Base-by-base conservation (phyloP, 2,329 filamentous ascomycete genomes). In the Zasmidium citrigriseum region DNA sequence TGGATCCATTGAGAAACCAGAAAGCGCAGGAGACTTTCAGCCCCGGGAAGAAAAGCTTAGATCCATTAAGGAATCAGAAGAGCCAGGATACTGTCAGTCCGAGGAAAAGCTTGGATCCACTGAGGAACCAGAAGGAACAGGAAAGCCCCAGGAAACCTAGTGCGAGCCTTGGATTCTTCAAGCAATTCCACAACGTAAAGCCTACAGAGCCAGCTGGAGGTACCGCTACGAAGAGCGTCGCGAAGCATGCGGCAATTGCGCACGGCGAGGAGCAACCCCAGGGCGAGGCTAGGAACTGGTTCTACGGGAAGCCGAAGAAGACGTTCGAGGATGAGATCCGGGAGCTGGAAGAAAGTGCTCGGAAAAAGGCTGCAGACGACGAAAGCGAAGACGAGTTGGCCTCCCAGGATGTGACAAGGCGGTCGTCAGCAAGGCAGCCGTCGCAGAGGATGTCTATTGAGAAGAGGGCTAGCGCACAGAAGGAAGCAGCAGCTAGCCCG, bases 261-360 rank as follows among this genome's bases (percentile, higher is more conserved):
- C 10, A 11, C 5, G 23, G 23, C 22, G n/a, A 49, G 23, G 47
- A 21, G 18, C 10, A 27, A 12, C 11, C 47, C 9, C 9, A 49
- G 14, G 46, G 47, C 9, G 27, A 5, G 22, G 47, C 24, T 18
- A 49, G 11, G 23, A 49, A 49, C 58, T 54, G 38, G 46, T 20
- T 47, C 57, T 29, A 57, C 25, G 60, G 48, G 4, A 65, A 64
- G 47, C 62, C 61, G 14, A 71, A 67, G 60, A 68, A 66, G 57
- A 72, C 71, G 1, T 68, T 72, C 24, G 70, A 72, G 48, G 68
- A 72, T 46, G 68, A 72, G 60, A 71, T 72, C 23, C 64, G 62
- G 20, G 67, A 70, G 29, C 46, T 72, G 20, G 65, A 67, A 44
- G 61, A 64, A 45, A 54, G 63, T 24, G 68, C 70, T 24, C 63